Evolutionary conservation across 1,284 basidiomycete genomes (phyloP).

Genomic region (Leccinum pallidistipes): DNA sequence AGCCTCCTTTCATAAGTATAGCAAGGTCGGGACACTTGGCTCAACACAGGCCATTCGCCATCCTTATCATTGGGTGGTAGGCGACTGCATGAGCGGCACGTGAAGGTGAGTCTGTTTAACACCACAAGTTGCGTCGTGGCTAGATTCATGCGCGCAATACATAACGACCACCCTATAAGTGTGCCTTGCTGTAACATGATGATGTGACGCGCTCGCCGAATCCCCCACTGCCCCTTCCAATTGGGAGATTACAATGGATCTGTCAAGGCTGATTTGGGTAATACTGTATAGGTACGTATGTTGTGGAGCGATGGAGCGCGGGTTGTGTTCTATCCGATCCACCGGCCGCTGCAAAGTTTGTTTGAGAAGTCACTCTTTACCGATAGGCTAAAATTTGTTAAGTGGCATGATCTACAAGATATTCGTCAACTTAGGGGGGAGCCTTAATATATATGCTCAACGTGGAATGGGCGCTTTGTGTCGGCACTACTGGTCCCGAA

Average conservation of each 20-base stretch:
- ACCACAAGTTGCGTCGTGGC: not conserved
- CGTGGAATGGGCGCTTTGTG: slow-evolving; percentile 12
- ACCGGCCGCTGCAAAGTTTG: not conserved
- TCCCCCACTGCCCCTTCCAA: not conserved
- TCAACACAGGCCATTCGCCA: not conserved
- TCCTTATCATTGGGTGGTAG: not conserved
- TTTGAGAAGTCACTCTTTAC: not conserved
- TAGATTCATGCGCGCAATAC: slow-evolving; percentile 3
- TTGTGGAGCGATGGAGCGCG: slow-evolving; percentile 17
- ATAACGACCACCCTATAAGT: not conserved
- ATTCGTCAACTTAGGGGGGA: not conserved
- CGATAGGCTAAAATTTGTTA: slow-evolving; percentile 1
- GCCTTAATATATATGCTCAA: slow-evolving; percentile 7
- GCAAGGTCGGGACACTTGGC: not conserved
- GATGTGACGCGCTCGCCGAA: not conserved
- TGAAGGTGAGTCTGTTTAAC: slow-evolving; percentile 1
- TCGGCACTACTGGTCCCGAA: slow-evolving; percentile 13
- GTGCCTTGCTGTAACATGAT: not conserved
- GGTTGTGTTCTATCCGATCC: not conserved
- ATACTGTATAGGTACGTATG: not conserved
- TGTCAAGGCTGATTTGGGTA: not conserved
- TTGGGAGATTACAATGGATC: not conserved
- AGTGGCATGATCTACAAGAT: slow-evolving; percentile 18
- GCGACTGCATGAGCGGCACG: not conserved
- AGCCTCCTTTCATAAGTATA: not conserved